Base-by-base conservation (phyloP, 2,329 filamentous ascomycete species). In the Coleophoma cylindrospora region DNA sequence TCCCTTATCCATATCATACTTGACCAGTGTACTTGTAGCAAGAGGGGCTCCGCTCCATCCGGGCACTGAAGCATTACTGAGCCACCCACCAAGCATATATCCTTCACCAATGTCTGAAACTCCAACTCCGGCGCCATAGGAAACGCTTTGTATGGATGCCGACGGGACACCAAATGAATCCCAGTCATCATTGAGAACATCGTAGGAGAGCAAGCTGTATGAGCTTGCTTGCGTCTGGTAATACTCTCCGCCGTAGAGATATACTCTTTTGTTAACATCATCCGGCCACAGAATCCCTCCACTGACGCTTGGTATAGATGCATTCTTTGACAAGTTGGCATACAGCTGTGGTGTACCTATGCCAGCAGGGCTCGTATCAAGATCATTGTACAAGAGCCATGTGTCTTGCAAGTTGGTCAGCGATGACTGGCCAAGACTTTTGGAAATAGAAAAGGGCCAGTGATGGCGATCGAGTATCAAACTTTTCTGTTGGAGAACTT, bases 31-130 rank as follows among this genome's bases (percentile, higher is more conserved):
- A 17, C 71, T 72, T 1, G 74, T 77, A 12, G 77, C 77, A 33
- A 75, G 60, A 2, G 71, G 69, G 8, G 68, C 61, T 2, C 73
- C 74, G 14, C 61, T 63, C 80, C 79, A 85, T 9, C 70, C 71
- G 0, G 74, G 67, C 1, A 73, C 69, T 1, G 79, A 80, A 43
- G 64, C 63, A 54, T 79, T 79, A 56, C 75, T 82, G 50, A 79
- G 67, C 75, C 77, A 86, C 38, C 83, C 83, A 40, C 83, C 83
- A 54, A 81, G 77, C 60, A 84, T 83, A 59, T 78, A 86, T 2
- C 76, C 81, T 50, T 77, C 68, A 11, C 78, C 81, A 2, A 74
- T 69, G 36, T 74, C 70, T 4, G 80, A 71, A 10, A 82, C 71
- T 2, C 76, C 73, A 10, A 76, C 72, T 12, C 79, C 77, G 13